A percentile compares a stretch with the other conserved stretches of the same genome.
phyloP scores from a whole-genome alignment of 2,329 filamentous ascomycete genomes.

The Diaporthe sp. region DNA sequence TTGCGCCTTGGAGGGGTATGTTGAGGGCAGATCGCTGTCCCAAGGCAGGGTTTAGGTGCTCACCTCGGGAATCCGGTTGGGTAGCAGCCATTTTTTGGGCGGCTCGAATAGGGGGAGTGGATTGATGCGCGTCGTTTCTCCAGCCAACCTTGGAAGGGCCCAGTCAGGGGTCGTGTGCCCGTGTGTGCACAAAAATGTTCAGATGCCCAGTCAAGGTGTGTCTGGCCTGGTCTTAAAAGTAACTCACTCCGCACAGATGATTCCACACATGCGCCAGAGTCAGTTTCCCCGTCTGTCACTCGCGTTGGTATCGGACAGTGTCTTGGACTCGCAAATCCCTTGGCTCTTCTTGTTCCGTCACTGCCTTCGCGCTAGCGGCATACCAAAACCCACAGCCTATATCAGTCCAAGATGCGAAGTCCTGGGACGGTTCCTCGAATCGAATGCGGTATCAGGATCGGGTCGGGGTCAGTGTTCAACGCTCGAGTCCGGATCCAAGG shows the following conservation, averaged over 20 bases:
- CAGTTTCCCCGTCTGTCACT: constrained; percentile 30
- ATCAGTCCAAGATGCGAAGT: constrained; percentile 24
- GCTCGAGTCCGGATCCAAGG: constrained; percentile 20
- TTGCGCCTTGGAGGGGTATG: constrained; percentile 15
- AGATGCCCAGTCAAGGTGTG: constrained; percentile 32
- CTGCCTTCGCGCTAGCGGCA: constrained; percentile 32
- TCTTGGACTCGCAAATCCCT: constrained; percentile 36
- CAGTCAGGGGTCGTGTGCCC: constrained; percentile 36
- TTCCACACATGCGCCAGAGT: constrained; percentile 26
- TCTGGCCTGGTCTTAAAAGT: constrained; percentile 29
- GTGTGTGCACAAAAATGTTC: constrained; percentile 34
- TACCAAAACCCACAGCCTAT: constrained; percentile 31
- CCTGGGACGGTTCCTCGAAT: constrained; percentile 16
- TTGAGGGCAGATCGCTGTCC: constrained; percentile 35
- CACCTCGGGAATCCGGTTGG: constrained; percentile 40
- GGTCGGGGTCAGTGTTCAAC: constrained; percentile 1
- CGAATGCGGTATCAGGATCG: constrained; percentile 20
- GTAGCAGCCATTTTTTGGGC: constrained; percentile 39
- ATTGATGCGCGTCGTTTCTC: constrained; percentile 37
- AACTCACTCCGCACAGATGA: constrained; percentile 29
- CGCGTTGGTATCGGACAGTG: constrained; percentile 30
- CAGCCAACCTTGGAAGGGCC: constrained; percentile 21
- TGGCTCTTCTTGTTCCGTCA: constrained; percentile 33
- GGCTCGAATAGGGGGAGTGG: constrained; percentile 35
- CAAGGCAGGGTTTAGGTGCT: constrained; percentile 34